A percentile compares a stretch with the other conserved stretches of the same genome.
These are phyloP conservation scores for Fusarium foetens DNA, from an alignment of 2,329 filamentous ascomycete genomes.

Conservation along the genomic window DNA sequence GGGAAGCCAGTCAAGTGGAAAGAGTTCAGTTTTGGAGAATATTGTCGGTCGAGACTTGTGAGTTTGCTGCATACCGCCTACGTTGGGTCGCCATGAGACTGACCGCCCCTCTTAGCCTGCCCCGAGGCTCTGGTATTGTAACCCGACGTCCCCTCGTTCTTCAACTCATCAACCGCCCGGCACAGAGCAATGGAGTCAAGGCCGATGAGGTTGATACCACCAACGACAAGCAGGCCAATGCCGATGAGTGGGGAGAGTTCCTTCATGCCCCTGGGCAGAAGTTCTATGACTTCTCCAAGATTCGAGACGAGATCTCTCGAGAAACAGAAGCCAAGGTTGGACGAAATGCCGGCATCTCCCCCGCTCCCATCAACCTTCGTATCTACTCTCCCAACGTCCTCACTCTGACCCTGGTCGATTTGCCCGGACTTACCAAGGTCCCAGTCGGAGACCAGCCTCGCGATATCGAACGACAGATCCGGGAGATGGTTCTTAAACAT, in stretches of 20 bases:
- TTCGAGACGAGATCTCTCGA: conserved; percentile 94
- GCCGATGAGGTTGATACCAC: conserved; percentile 72
- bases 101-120: conserved; percentile 70
- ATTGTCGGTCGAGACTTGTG: conserved; percentile 99
- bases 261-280: conserved; percentile 97
- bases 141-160: conserved; percentile 95
- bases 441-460: conserved; percentile 95
- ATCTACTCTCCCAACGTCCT: conserved; percentile 99
- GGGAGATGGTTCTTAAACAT: conserved; percentile 98
- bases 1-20: conserved; percentile 97
- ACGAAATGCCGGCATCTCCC: conserved; percentile 94
- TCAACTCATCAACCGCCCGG: conserved; percentile 92
- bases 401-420: conserved; percentile 93
- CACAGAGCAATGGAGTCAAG: conserved; percentile 78
- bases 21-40: conserved; percentile 98
- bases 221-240: conserved; percentile 87
- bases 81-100: conserved; percentile 16
- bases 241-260: conserved; percentile 98
- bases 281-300: conserved; percentile 98
- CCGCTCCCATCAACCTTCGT: conserved; percentile 94
- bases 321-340: conserved; percentile 98
- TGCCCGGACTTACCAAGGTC: conserved; percentile 96
- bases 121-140: conserved; percentile 96
- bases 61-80: conserved; percentile 53
- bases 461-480: conserved; percentile 96